phyloP scores from a whole-genome alignment of 768 basidiomycete genomes.

The Leccinum subgranulosum region DNA sequence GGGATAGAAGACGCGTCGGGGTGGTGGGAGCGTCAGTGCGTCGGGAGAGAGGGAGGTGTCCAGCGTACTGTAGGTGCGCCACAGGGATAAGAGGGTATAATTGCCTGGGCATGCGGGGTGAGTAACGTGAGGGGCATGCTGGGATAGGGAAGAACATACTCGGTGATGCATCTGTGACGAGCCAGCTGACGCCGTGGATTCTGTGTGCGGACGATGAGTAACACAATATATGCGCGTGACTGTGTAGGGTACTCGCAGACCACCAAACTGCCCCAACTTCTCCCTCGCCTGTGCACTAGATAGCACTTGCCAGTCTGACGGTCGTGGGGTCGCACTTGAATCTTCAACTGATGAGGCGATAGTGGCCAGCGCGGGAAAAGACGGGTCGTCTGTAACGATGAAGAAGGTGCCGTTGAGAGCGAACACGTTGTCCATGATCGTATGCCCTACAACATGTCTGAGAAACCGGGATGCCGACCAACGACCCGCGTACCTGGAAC shows the following conservation, averaged over 20 bases:
- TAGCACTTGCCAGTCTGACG: slow-evolving; percentile 59
- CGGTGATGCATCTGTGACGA: slow-evolving; percentile 51
- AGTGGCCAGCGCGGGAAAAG: slow-evolving; percentile 53
- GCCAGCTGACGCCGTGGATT: slow-evolving; percentile 68
- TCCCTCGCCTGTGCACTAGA: slow-evolving; percentile 47
- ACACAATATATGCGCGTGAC: neutral
- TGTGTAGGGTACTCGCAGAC: slow-evolving; percentile 40
- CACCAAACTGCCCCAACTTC: slow-evolving; percentile 50
- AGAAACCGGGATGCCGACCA: neutral
- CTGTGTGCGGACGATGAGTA: slow-evolving; percentile 31
- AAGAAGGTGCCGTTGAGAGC: slow-evolving; percentile 70
- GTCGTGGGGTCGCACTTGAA: slow-evolving; percentile 38
- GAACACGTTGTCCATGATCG: slow-evolving; percentile 79
- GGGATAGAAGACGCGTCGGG: slow-evolving; percentile 74
- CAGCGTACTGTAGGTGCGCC: slow-evolving; percentile 70
- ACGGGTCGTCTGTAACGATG: slow-evolving; percentile 65
- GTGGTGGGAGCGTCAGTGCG: slow-evolving; percentile 54
- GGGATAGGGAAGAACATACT: slow-evolving; percentile 36
- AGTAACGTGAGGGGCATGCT: neutral
- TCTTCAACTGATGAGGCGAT: slow-evolving; percentile 43
- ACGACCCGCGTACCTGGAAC: slow-evolving; percentile 50
- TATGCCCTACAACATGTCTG: slow-evolving; percentile 56
- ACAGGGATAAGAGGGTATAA: slow-evolving; percentile 71
- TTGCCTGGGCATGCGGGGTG: slow-evolving; percentile 40
- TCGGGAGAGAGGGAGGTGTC: slow-evolving; percentile 46